phyloP scores from a whole-genome alignment of 257 asterid species.

The Buddleja alternifolia region DNA sequence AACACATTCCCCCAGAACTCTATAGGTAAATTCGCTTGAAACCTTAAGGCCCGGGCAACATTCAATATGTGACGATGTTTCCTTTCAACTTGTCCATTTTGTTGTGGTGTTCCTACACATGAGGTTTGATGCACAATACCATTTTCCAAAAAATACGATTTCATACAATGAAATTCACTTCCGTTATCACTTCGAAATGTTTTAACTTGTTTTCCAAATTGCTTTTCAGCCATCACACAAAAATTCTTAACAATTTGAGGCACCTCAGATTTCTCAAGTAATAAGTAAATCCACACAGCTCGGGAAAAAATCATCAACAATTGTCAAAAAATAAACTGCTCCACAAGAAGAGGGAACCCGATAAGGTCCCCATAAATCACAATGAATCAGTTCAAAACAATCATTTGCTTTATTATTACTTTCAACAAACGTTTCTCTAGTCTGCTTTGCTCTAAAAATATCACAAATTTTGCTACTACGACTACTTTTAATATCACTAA shows the following conservation, averaged over 20 bases:
- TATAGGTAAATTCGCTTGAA: background rate
- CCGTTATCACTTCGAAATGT: background rate
- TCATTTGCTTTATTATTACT: too few species aligned
- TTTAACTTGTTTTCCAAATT: background rate
- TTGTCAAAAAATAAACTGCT: background rate
- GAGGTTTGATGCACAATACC: background rate
- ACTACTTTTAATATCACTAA: too few species aligned
- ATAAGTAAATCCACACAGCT: slow-evolving; percentile 4
- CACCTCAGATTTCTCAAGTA: background rate
- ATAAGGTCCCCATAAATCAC: too few species aligned
- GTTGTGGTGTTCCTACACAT: background rate
- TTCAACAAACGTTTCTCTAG: too few species aligned
- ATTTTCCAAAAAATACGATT: background rate
- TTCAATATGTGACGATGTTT: background rate
- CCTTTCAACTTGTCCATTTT: background rate
- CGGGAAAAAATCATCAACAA: background rate
- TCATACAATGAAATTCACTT: background rate
- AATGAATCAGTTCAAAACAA: too few species aligned
- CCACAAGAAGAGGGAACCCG: too few species aligned
- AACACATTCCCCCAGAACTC: background rate
- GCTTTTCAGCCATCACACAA: background rate
- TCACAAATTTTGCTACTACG: too few species aligned
- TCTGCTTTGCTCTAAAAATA: too few species aligned
- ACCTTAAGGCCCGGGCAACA: background rate
- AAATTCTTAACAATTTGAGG: background rate